These are phyloP conservation scores for Tylopilus rubrobrunneus DNA, from an alignment of 768 basidiomycete species.

Conservation along the genomic window DNA sequence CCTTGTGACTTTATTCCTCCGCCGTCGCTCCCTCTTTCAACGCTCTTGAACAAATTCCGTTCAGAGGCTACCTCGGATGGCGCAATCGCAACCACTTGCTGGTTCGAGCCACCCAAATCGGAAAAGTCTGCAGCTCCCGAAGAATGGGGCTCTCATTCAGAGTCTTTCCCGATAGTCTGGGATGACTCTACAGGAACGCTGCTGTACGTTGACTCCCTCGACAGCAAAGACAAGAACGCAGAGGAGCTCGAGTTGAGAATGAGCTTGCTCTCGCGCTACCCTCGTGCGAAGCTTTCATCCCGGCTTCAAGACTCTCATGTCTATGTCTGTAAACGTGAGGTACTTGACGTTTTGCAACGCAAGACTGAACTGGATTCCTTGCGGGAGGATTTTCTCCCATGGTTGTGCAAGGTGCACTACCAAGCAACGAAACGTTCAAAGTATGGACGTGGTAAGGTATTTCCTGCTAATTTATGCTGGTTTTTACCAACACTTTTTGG, in stretches of 20 bases:
- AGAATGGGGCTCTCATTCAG: constrained; percentile 57
- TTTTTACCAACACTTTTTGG: not conserved
- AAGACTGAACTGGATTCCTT: constrained; percentile 77
- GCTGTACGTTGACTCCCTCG: constrained; percentile 67
- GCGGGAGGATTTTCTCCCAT: constrained; percentile 87
- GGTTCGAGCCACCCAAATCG: constrained; percentile 47
- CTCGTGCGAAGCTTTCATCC: constrained; percentile 63
- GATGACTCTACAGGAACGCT: constrained; percentile 63
- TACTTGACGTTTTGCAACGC: constrained; percentile 67
- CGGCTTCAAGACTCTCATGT: constrained; percentile 83
- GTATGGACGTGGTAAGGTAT: constrained; percentile 49
- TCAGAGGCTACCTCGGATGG: constrained; percentile 62
- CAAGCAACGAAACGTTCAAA: constrained; percentile 55
- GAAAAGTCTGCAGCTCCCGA: constrained; percentile 58
- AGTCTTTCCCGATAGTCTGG: constrained; percentile 58
- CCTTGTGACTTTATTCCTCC: constrained; percentile 91
- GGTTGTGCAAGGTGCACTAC: constrained; percentile 86
- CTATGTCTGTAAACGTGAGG: constrained; percentile 75
- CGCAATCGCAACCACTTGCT: constrained; percentile 62
- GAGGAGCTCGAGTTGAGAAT: constrained; percentile 75
- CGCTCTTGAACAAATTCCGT: constrained; percentile 79
- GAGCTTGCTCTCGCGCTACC: constrained; percentile 75
- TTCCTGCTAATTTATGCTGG: not conserved
- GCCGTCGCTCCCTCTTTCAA: constrained; percentile 60
- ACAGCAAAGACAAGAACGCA: constrained; percentile 60